These are phyloP conservation scores for Allium fistulosum DNA, from an alignment of 106 monocot genomes.

Conservation along the genomic window DNA sequence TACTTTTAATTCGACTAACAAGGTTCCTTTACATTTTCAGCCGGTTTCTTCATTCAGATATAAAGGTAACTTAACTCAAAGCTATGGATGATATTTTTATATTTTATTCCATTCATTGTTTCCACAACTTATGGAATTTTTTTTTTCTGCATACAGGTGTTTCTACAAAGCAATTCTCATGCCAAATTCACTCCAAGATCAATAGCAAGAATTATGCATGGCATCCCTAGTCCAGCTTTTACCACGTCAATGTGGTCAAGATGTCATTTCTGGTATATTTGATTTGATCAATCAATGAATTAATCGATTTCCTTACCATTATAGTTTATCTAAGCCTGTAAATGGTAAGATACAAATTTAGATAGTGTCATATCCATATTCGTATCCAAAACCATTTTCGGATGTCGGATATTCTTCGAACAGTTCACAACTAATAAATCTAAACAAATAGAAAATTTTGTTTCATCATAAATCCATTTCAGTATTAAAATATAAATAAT, in stretches of 20 bases:
- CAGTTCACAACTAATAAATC: too few species aligned
- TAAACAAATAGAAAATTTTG: too few species aligned
- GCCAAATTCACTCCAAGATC: conserved; percentile 91
- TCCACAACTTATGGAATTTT: not conserved
- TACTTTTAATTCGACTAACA: conserved; percentile 1
- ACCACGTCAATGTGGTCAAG: conserved; percentile 75
- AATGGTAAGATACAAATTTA: too few species aligned
- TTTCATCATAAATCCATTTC: too few species aligned
- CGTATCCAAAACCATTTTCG: too few species aligned
- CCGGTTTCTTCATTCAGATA: conserved; percentile 80
- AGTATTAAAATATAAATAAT: too few species aligned
- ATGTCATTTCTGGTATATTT: conserved; percentile 77
- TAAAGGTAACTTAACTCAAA: conserved; percentile 48
- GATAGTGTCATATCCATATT: too few species aligned
- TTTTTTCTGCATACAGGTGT: conserved; percentile 45
- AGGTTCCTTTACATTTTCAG: conserved; percentile 34
- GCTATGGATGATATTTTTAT: too few species aligned
- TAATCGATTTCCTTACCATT: too few species aligned
- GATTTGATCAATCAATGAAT: too few species aligned
- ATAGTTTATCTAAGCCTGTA: too few species aligned
- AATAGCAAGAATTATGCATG: conserved; percentile 95
- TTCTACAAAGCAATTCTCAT: conserved; percentile 79
- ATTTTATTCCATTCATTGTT: not conserved
- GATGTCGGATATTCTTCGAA: too few species aligned
- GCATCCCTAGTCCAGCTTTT: conserved; percentile 93